A percentile compares a stretch with the other conserved stretches of the same genome.
Evolutionary conservation across 2,329 filamentous ascomycete genomes (phyloP).

Genomic region (Xylaria polymorpha): DNA sequence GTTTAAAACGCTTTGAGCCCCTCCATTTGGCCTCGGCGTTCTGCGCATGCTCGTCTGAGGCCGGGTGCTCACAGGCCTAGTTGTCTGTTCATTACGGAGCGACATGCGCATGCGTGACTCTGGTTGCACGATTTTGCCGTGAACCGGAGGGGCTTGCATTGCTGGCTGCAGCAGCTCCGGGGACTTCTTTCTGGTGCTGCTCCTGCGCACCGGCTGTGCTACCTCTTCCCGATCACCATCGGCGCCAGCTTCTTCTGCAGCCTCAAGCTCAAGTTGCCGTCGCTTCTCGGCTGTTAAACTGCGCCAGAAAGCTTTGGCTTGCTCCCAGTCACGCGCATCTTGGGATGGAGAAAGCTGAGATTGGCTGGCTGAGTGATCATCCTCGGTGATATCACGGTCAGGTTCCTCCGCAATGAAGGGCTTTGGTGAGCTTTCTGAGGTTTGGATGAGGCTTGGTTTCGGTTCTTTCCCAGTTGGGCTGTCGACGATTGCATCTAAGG

Average conservation of each 20-base stretch:
- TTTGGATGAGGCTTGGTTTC: conserved; percentile 42
- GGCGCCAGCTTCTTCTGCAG: conserved; percentile 63
- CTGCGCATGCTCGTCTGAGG: conserved; percentile 46
- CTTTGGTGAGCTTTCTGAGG: conserved; percentile 23
- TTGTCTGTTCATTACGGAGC: conserved; percentile 55
- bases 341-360: conserved; percentile 19
- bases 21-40: conserved; percentile 44
- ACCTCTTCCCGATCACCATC: conserved; percentile 59
- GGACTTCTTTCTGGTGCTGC: conserved; percentile 54
- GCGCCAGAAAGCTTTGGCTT: conserved; percentile 76
- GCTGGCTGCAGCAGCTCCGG: conserved; percentile 51
- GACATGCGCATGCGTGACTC: conserved; percentile 58
- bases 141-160: not conserved
- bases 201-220: conserved; percentile 45
- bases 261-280: conserved; percentile 69
- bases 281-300: conserved; percentile 72
- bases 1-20: conserved; percentile 19
- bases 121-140: conserved; percentile 43
- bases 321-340: conserved; percentile 70
- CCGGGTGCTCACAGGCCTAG: conserved; percentile 26
- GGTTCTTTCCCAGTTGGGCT: conserved; percentile 65
- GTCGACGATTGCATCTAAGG: conserved; percentile 77
- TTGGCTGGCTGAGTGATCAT: conserved; percentile 16
- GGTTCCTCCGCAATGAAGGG: conserved; percentile 23
- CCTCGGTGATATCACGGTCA: conserved; percentile 33